These are phyloP conservation scores for Coemansia sp. DNA, from an alignment of 371 early-diverging fungal species.

Conservation along the genomic window DNA sequence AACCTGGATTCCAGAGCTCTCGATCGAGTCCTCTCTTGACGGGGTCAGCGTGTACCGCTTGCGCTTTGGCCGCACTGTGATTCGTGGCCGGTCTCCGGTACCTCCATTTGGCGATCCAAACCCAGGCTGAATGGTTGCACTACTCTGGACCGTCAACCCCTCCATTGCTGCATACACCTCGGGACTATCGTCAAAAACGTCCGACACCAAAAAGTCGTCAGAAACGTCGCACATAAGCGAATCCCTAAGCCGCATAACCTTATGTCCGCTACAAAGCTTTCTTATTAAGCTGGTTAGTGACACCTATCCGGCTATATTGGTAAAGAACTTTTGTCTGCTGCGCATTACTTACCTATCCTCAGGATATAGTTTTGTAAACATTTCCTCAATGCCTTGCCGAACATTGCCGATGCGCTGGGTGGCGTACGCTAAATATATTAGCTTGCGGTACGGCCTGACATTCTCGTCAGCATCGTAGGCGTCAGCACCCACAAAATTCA, in stretches of 20 bases:
- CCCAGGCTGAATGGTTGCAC: background rate
- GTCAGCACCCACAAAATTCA: constrained; percentile 41
- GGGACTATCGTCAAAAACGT: constrained; percentile 45
- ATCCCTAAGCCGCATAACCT: constrained; percentile 32
- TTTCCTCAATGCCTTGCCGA: constrained; percentile 16
- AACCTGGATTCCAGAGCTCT: background rate
- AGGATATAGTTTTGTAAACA: constrained; percentile 35
- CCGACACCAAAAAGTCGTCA: constrained; percentile 40
- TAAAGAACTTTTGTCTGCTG: background rate
- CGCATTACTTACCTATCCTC: constrained; percentile 33
- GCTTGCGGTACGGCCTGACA: constrained; percentile 32
- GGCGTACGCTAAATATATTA: constrained; percentile 25
- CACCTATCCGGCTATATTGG: too few relatives aligned
- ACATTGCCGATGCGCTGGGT: constrained; percentile 26
- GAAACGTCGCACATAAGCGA: constrained; percentile 41
- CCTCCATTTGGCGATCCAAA: background rate
- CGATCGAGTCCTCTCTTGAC: background rate
- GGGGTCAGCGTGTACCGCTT: constrained; percentile 32
- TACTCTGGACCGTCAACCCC: constrained; percentile 3
- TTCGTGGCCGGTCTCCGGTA: background rate
- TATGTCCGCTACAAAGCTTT: constrained; percentile 14
- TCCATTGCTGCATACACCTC: constrained; percentile 38
- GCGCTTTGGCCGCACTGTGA: constrained; percentile 15
- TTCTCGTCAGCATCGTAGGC: constrained; percentile 32
- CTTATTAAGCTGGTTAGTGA: background rate